Evolutionary conservation across 495 filamentous ascomycete genomes (phyloP).

Genomic region (Aspergillus taichungensis): DNA sequence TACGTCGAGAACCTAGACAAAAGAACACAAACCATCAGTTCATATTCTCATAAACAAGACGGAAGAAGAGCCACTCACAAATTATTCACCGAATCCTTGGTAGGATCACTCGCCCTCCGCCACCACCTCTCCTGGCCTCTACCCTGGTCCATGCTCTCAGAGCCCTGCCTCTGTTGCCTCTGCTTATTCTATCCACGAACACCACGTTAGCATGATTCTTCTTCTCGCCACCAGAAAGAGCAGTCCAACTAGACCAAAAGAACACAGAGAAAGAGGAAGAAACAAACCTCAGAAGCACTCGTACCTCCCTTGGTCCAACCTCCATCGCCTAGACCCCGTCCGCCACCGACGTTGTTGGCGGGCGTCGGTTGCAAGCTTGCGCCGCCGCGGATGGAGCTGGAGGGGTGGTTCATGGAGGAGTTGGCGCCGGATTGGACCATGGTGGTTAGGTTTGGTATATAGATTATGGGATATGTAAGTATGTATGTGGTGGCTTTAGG

Average conservation of each 20-base stretch:
- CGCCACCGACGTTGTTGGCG: constrained; percentile 24
- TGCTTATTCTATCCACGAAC: constrained; percentile 7
- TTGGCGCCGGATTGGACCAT: background rate
- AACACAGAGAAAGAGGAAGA: background rate
- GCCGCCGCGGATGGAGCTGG: constrained; percentile 18
- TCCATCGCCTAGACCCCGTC: constrained; percentile 13
- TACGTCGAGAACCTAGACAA: background rate
- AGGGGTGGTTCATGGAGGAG: constrained; percentile 7
- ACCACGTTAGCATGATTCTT: constrained; percentile 11
- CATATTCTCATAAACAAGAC: background rate
- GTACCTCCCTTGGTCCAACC: constrained; percentile 14
- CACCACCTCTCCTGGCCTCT: constrained; percentile 26
- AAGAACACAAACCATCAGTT: background rate
- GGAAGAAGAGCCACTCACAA: constrained; percentile 16
- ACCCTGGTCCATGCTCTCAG: constrained; percentile 25
- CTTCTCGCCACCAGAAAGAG: constrained; percentile 7
- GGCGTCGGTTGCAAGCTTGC: constrained; percentile 21
- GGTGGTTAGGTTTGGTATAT: background rate
- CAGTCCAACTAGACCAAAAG: background rate
- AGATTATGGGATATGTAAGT: background rate
- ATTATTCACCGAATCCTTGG: constrained; percentile 15
- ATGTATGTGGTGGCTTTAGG: background rate
- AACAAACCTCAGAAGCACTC: constrained; percentile 12
- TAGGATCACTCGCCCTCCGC: constrained; percentile 4
- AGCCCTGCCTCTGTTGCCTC: constrained; percentile 27